Evolutionary conservation across 2,329 filamentous ascomycete species (phyloP).

Genomic region (Phaeophleospora eucalypticola): DNA sequence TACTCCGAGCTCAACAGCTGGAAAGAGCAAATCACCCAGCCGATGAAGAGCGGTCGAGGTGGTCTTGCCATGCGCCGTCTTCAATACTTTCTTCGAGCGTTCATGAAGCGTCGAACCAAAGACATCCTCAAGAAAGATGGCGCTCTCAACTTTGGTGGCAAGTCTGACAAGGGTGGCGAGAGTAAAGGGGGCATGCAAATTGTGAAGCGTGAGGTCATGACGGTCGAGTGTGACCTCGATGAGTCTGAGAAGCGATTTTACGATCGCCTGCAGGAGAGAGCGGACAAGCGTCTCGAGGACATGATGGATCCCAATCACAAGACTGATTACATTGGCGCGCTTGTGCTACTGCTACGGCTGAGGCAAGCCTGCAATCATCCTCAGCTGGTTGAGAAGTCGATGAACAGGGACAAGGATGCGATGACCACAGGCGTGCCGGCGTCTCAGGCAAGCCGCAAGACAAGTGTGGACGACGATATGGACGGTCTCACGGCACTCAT

Average conservation of each 20-base stretch:
- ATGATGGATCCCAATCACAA: conserved; percentile 74
- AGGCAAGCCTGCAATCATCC: conserved; percentile 95
- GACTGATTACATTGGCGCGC: conserved; percentile 86
- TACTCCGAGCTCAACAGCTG: conserved; percentile 82
- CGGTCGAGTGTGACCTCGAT: conserved; percentile 72
- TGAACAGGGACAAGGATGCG: conserved; percentile 84
- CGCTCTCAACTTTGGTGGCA: conserved; percentile 71
- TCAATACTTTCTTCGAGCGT: conserved; percentile 79
- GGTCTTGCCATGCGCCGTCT: conserved; percentile 83
- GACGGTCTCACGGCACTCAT: conserved; percentile 84
- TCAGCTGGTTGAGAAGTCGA: conserved; percentile 76
- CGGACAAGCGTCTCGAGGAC: conserved; percentile 78
- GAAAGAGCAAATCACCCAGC: conserved; percentile 85
- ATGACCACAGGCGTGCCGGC: conserved; percentile 54
- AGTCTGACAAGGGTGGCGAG: conserved; percentile 52
- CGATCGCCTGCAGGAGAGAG: conserved; percentile 72
- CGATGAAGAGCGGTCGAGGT: conserved; percentile 85
- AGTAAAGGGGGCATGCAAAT: conserved; percentile 74
- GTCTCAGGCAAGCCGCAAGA: conserved; percentile 44
- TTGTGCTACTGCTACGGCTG: conserved; percentile 84
- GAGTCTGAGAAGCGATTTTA: conserved; percentile 82
- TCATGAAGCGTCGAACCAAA: conserved; percentile 99
- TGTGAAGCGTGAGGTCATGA: conserved; percentile 83
- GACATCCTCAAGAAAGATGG: conserved; percentile 89
- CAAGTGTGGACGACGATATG: conserved; percentile 58